Conservation (phyloP, 2,329 filamentous ascomycete species). For the Dichotomopilus funicola region DNA sequence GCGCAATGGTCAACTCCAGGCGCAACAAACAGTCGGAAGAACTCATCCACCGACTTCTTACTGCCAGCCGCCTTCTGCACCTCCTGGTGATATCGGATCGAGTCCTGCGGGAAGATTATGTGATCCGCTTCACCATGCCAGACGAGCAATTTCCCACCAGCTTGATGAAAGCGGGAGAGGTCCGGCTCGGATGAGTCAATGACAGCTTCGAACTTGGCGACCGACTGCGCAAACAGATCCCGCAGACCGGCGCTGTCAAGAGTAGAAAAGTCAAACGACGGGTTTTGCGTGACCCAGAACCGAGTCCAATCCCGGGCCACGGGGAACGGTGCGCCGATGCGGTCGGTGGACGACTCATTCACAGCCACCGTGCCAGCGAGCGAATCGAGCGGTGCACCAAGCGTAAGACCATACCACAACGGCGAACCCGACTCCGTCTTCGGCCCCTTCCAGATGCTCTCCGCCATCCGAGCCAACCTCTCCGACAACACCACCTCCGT, state of each 20-base stretch:
- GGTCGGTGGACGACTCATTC: constrained; percentile 33
- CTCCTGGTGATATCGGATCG: neutral
- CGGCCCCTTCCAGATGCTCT: constrained; percentile 33
- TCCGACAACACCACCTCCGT: neutral
- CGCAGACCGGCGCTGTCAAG: neutral
- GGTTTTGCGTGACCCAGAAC: constrained; percentile 17
- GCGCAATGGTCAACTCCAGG: constrained; percentile 28
- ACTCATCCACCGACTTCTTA: constrained; percentile 40
- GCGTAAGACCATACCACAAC: too few relatives aligned
- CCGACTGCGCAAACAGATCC: neutral
- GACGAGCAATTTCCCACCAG: constrained; percentile 44
- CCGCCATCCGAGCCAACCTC: too few relatives aligned
- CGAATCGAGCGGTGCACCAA: constrained; percentile 32
- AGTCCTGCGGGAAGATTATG: neutral
- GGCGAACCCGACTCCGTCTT: constrained; percentile 41
- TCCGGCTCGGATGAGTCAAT: constrained; percentile 32
- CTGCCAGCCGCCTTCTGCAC: constrained; percentile 34
- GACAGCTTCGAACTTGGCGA: neutral
- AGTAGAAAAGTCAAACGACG: constrained; percentile 10
- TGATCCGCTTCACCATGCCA: constrained; percentile 36
- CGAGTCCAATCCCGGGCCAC: constrained; percentile 37
- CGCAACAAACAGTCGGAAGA: constrained; percentile 41
- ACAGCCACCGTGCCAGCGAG: neutral
- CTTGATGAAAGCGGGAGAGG: constrained; percentile 36
- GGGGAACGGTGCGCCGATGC: constrained; percentile 40